Evolutionary conservation across 2,329 filamentous ascomycete species (phyloP).

Genomic region (Tolypocladium sp.): DNA sequence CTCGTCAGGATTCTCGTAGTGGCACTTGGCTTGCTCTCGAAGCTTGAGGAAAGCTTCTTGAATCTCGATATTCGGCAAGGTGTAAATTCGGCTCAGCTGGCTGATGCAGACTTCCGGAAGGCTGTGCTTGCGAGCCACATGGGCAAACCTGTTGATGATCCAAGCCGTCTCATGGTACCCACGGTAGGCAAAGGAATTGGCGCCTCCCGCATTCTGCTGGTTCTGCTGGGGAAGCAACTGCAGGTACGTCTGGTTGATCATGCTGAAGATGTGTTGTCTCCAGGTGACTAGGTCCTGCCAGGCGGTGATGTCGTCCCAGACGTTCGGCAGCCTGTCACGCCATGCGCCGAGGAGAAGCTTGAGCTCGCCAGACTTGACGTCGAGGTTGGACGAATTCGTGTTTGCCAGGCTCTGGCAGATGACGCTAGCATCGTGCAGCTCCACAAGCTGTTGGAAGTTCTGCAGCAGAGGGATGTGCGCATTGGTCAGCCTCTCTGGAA

Average conservation of each 20-base stretch:
- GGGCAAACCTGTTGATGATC: constrained; percentile 99
- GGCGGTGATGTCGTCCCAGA: constrained; percentile 98
- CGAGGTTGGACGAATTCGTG: constrained; percentile 78
- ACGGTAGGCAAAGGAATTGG: constrained; percentile 83
- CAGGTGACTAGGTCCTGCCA: constrained; percentile 99
- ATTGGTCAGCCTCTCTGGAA: constrained; percentile 88
- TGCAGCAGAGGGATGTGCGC: constrained; percentile 92
- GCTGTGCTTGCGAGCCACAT: constrained; percentile 94
- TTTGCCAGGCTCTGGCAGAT: constrained; percentile 86
- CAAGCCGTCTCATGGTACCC: constrained; percentile 98
- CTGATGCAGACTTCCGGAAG: constrained; percentile 95
- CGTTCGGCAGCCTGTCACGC: constrained; percentile 90
- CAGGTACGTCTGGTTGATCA: constrained; percentile 93
- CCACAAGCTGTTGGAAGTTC: constrained; percentile 96
- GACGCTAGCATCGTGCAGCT: constrained; percentile 93
- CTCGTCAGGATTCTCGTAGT: constrained; percentile 93
- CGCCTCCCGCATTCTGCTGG: constrained; percentile 68
- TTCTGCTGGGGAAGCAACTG: constrained; percentile 71
- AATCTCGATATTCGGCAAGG: constrained; percentile 97
- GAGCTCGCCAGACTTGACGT: constrained; percentile 89
- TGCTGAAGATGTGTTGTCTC: constrained; percentile 96
- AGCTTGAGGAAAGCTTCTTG: constrained; percentile 98
- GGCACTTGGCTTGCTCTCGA: constrained; percentile 96
- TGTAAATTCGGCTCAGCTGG: constrained; percentile 96
- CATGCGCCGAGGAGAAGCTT: constrained; percentile 91